Evolutionary conservation across 2,329 filamentous ascomycete species (phyloP).

Genomic region (Beauveria sp.): DNA sequence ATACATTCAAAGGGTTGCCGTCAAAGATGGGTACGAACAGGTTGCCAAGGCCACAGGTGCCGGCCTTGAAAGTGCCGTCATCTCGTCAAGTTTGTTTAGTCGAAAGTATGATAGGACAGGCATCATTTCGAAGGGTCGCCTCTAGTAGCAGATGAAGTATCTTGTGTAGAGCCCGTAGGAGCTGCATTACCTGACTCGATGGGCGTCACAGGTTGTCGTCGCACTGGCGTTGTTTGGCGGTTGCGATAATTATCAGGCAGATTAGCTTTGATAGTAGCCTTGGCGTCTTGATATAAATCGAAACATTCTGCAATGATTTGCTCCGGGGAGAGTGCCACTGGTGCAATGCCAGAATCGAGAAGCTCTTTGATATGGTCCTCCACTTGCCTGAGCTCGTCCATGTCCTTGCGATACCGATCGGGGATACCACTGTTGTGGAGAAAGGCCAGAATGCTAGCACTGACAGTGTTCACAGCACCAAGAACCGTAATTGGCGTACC

Average conservation of each 20-base stretch:
- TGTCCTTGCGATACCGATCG: conserved; percentile 42
- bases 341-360: conserved; percentile 40
- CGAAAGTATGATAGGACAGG: not conserved
- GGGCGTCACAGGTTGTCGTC: not conserved
- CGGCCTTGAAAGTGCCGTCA: not conserved
- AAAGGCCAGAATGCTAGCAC: conserved; percentile 42
- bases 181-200: not conserved
- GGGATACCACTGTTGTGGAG: conserved; percentile 48
- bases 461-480: conserved; percentile 41
- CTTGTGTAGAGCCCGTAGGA: not conserved
- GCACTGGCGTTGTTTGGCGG: conserved; percentile 11
- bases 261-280: conserved; percentile 40
- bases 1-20: not conserved
- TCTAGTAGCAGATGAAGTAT: not conserved
- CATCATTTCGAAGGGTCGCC: not conserved
- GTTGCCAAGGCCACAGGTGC: not conserved
- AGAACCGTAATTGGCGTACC: conserved; percentile 40
- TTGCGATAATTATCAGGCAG: conserved; percentile 34
- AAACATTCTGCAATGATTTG: conserved; percentile 42
- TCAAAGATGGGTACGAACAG: not conserved
- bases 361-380: conserved; percentile 44
- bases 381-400: conserved; percentile 40
- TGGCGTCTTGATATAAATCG: conserved; percentile 36
- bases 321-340: conserved; percentile 33
- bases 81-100: not conserved